phyloP scores from a whole-genome alignment of 2,329 filamentous ascomycete genomes.

The Herpomyces periplanetae region DNA sequence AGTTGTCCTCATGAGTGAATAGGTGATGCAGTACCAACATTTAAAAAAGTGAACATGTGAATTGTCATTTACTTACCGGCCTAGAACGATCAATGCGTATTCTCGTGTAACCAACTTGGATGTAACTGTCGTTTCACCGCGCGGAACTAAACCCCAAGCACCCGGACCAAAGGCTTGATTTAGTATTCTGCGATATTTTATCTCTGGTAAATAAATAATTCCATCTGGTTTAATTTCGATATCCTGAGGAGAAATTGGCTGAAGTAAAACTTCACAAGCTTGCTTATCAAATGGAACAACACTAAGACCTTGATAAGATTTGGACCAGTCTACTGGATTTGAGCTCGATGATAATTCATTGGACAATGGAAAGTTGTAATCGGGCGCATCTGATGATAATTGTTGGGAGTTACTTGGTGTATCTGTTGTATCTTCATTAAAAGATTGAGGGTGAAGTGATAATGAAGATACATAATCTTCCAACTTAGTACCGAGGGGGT shows the following conservation, averaged over 20 bases:
- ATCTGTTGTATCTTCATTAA: no score
- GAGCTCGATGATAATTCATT: conserved; percentile 8
- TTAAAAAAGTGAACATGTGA: conserved; percentile 1
- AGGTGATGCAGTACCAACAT: neutral
- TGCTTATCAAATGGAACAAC: conserved; percentile 26
- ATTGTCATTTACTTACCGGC: conserved; percentile 19
- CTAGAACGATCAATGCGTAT: conserved; percentile 60
- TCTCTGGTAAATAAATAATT: conserved; percentile 80
- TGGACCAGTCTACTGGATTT: conserved; percentile 32
- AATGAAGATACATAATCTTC: no score
- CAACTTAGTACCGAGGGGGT: no score
- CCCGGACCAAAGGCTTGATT: conserved; percentile 76
- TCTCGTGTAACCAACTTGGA: conserved; percentile 45
- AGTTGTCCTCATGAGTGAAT: conserved; percentile 1
- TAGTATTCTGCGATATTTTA: conserved; percentile 72
- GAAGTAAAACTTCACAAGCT: conserved; percentile 23
- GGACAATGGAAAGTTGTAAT: no score
- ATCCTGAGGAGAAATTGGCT: conserved; percentile 25
- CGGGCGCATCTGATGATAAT: no score
- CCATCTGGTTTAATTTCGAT: conserved; percentile 94
- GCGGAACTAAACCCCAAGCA: conserved; percentile 67
- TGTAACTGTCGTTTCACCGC: conserved; percentile 52
- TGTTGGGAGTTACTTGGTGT: no score
- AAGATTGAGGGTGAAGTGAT: no score
- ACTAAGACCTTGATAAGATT: conserved; percentile 42